Evolutionary conservation across 2,329 filamentous ascomycete species (phyloP).

Genomic region (Hymenoscyphus repandus): DNA sequence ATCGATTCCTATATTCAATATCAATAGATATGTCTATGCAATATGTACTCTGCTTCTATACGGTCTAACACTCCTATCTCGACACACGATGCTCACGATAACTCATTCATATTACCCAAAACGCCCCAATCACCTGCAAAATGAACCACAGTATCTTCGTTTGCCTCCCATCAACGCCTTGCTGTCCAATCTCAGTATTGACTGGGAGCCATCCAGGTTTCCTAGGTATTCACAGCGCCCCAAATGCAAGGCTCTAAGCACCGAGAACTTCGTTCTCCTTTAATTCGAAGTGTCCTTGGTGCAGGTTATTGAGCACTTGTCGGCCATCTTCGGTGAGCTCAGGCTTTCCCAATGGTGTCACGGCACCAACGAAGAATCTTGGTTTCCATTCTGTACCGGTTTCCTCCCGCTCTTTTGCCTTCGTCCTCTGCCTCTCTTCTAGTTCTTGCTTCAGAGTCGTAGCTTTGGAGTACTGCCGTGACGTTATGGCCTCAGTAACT

Average conservation of each 20-base stretch:
- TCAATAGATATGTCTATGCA: neutral
- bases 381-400: constrained; percentile 70
- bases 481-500: constrained; percentile 79
- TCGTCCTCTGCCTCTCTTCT: constrained; percentile 82
- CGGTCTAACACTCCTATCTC: neutral
- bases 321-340: constrained; percentile 59
- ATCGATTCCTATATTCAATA: neutral
- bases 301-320: constrained; percentile 49
- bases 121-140: neutral
- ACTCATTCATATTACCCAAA: neutral
- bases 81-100: neutral
- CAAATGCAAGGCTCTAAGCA: constrained; percentile 8
- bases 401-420: constrained; percentile 72
- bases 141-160: neutral
- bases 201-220: neutral
- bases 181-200: neutral
- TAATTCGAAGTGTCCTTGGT: constrained; percentile 37
- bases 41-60: constrained; percentile 5
- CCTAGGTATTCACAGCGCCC: neutral
- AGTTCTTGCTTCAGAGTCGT: constrained; percentile 86
- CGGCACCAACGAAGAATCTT: constrained; percentile 71
- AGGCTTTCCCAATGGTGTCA: constrained; percentile 56
- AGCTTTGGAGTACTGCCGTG: constrained; percentile 78
- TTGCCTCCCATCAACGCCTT: neutral
- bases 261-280: constrained; percentile 24